Evolutionary conservation across 1,284 basidiomycete species (phyloP), one percentile per base, ranked within the genome.

Genomic region (Wallemia mellicola): DNA sequence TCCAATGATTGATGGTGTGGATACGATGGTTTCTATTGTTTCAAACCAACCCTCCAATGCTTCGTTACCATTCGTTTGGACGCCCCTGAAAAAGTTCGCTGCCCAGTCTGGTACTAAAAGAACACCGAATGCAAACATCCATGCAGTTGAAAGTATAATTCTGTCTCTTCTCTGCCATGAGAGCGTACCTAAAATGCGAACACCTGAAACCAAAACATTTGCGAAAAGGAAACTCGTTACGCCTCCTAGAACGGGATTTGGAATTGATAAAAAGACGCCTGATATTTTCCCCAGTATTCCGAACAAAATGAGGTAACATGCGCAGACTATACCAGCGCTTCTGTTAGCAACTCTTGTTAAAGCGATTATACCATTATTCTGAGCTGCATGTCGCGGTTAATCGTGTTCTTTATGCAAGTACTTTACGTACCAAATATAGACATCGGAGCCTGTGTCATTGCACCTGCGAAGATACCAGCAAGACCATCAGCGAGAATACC

Each of bases 391-490:
- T n/a, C n/a, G n/a, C n/a, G n/a, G n/a, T n/a, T n/a, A n/a, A n/a
- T n/a, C n/a, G n/a, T n/a, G n/a, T n/a, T n/a, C n/a, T n/a, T n/a
- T n/a, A n/a, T n/a, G n/a, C n/a, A n/a, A n/a, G n/a, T n/a, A n/a
- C n/a, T n/a, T n/a, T n/a, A n/a, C n/a, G n/a, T n/a, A n/a, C n/a
- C 83, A 66, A 86, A 87, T 55, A 81, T 77, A 14, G 82, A 85
- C 60, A 70, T 62, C 0, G 85, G 85, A 0, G 83, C 79, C 30
- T 85, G 80, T 0, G 85, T 88, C 70, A 84, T 82, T 28, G 86
- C 70, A 1, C 80, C 83, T 1, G 82, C 82, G 57, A 86, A 38
- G 67, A 83, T 80, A 7, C 81, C 80, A 26, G 79, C 77, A 15
- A 86, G 65, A 25, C 83, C 83, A 66, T 78, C 62, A 61, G 82